Evolutionary conservation across 2,329 filamentous ascomycete species (phyloP).

Genomic region (Gliomastix tumulicola): DNA sequence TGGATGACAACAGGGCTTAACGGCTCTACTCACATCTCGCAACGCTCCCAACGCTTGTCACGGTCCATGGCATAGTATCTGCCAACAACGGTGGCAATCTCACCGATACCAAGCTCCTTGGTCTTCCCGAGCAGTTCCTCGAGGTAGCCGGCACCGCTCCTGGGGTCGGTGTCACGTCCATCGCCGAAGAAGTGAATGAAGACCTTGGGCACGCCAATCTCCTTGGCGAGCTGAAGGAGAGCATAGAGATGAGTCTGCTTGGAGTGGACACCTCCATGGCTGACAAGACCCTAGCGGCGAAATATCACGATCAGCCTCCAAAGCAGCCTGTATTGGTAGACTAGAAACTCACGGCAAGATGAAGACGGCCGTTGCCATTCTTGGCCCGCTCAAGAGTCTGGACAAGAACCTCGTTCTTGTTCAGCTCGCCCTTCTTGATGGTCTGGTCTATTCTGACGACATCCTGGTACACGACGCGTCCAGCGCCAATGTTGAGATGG

Average conservation of each 20-base stretch:
- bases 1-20: too few species aligned
- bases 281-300: conserved; percentile 71
- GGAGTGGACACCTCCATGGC: conserved; percentile 92
- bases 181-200: conserved; percentile 99
- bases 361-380: conserved; percentile 83
- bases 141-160: conserved; percentile 84
- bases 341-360: conserved; percentile 55
- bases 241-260: conserved; percentile 91
- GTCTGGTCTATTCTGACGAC: conserved; percentile 87
- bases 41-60: conserved; percentile 97
- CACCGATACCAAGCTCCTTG: conserved; percentile 77
- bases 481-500: conserved; percentile 96
- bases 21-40: conserved; percentile 51
- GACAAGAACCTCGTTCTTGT: conserved; percentile 70
- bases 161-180: conserved; percentile 95
- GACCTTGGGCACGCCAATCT: conserved; percentile 78
- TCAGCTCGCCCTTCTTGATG: conserved; percentile 77
- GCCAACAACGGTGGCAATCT: conserved; percentile 89
- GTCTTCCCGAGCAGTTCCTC: conserved; percentile 73
- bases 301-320: neutral
- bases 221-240: conserved; percentile 84
- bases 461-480: conserved; percentile 96
- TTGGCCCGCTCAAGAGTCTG: conserved; percentile 72
- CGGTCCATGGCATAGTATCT: conserved; percentile 99
- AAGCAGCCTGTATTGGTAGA: too few species aligned